Evolutionary conservation across 805 yeast species (phyloP), one percentile per base, ranked within the genome.

Genomic region (Maudiozyma saulgeensis): DNA sequence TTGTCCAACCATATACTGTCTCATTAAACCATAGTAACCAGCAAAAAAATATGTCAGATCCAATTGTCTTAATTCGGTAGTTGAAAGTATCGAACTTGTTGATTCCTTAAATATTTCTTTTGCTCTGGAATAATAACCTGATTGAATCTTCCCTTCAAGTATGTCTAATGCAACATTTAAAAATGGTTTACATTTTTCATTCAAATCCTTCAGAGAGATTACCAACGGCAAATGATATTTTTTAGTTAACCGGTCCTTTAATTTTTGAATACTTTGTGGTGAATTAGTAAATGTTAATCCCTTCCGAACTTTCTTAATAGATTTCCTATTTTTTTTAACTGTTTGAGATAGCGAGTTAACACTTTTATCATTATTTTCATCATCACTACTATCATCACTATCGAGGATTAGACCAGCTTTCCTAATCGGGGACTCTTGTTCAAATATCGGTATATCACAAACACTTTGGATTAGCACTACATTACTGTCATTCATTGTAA

Each of bases 11-110:
- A 68, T 60, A 49, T 73, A 66, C 53, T 82, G 85, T 48, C 90
- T 68, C 52, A 70, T 71, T 34, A 76, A 61, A 0, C 90, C 91
- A 52, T 75, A 74, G 57, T 73, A 84, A 0, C 91, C 90, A 26
- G 79, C 80, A 2, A 68, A 58, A 56, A 75, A 80, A 34, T 62
- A 57, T 15, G 63, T 54, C 64, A 80, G 73, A 18, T 77, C 72
- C 9, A 80, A 56, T 15, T 67, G 68, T 53, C 74, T 67, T 25
- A 79, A 67, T 47, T 78, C 83, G 23, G 64, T 60, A 26, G 65
- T 68, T 0, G 83, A 71, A 53, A 83, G 65, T 1, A 73, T 63
- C 4, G 72, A 66, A 31, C 73, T 67, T 2, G 59, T 53, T 2
- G 84, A 77, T 0, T 59, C 49, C 15, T 64, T 55, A 13, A 62